Conservation (phyloP, 2,329 filamentous ascomycete genomes). For the Phialophora expanda region DNA sequence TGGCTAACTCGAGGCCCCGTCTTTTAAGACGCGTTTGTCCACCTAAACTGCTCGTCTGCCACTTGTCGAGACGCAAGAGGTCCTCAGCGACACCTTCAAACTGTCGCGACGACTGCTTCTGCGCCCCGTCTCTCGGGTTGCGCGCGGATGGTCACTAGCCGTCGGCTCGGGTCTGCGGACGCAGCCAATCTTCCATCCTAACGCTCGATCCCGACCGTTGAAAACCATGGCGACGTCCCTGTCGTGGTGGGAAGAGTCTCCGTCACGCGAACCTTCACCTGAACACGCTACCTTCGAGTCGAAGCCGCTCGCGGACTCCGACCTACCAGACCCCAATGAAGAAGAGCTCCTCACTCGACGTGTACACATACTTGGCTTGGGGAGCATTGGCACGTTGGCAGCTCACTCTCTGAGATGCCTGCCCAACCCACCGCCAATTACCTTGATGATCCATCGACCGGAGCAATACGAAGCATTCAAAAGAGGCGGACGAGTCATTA, state of each 20-base stretch:
- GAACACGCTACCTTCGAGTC: constrained; percentile 21
- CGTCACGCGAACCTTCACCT: not conserved
- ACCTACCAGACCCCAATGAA: constrained; percentile 23
- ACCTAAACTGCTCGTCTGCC: not conserved
- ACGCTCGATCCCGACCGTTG: constrained; percentile 9
- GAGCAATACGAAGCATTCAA: constrained; percentile 46
- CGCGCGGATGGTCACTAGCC: constrained; percentile 26
- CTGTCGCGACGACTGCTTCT: constrained; percentile 46
- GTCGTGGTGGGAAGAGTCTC: constrained; percentile 34
- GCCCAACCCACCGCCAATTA: constrained; percentile 71
- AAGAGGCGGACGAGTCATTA: constrained; percentile 41
- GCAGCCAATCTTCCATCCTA: not conserved
- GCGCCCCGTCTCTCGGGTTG: constrained; percentile 44
- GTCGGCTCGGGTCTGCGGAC: not conserved
- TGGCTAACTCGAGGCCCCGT: not conserved
- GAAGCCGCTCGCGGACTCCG: constrained; percentile 21
- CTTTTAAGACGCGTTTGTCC: not conserved
- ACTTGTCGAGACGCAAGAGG: not conserved
- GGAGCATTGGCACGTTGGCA: constrained; percentile 80
- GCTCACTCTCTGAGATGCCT: constrained; percentile 72
- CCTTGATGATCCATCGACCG: constrained; percentile 73
- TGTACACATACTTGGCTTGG: constrained; percentile 78
- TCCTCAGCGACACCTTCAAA: constrained; percentile 38
- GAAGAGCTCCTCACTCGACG: constrained; percentile 47
- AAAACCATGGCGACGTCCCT: constrained; percentile 33